Evolutionary conservation across 305 asterid genomes (phyloP), one percentile per base, ranked within the genome.

Genomic region (Nicotiana rustica): DNA sequence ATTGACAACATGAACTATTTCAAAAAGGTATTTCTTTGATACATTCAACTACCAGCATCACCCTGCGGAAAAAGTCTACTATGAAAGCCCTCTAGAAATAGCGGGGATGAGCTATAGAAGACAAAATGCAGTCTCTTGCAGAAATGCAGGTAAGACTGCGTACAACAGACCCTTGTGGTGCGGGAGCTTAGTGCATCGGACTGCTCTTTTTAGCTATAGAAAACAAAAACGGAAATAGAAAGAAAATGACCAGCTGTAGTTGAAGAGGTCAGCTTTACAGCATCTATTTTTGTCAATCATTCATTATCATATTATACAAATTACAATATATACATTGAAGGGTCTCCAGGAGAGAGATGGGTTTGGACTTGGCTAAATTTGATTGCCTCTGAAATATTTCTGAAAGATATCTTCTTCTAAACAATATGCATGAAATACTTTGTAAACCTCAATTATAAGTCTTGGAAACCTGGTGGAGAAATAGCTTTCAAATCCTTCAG

Each of bases 401-500:
- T 65, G 77, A 81, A 95, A 92, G 67, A 84, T 65, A 75, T 92
- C 95, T 89, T 93, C 99, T 4, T 88, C 92, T 17, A 81, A 84
- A 87, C 99, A 95, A 35, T 82, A 86, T 10, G 61, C 78, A 57
- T 68, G 82, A 81, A 92, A 66, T 36, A 95, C 90, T 77, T 47
- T 85, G 78, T 92, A 91, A 21, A 95, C 98, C 82, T 93, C 93
- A 31, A 93, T 89, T 3, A 93, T 67, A 29, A 95, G 95, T 78
- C 86, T 88, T n/a, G 99, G 97, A 80, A 92, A 93, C 67, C 98
- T 86, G 60, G 85, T 82, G 14, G 97, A 87, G 84, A 93, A 95
- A 83, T 95, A 95, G 9, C 78, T 52, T 81, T 92, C 90, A 85
- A 93, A 93, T 21, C 98, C 99, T 64, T 92, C 97, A 31, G 99